A percentile compares a stretch with the other conserved stretches of the same genome.
Conservation (phyloP, 768 basidiomycete genomes). For the Dictyophora rubrovolvata region DNA sequence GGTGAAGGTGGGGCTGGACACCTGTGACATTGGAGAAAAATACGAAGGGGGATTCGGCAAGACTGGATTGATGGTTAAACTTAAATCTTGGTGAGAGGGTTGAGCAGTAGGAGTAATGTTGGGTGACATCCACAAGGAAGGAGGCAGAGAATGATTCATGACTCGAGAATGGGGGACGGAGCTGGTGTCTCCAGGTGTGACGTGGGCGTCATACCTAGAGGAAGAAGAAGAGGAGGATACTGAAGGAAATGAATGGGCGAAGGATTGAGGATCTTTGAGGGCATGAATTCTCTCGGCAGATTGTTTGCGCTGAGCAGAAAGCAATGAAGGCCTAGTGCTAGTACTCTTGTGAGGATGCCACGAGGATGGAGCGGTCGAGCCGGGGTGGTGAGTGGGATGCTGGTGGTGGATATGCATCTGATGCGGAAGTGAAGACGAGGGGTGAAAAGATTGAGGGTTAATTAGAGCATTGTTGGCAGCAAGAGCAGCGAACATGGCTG, state of each 20-base stretch:
- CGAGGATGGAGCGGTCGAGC: neutral
- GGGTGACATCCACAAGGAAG: constrained; percentile 81
- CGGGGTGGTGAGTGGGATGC: neutral
- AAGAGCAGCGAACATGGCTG: constrained; percentile 49
- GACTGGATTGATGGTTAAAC: constrained; percentile 14
- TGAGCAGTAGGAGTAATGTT: constrained; percentile 29
- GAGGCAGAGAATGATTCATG: constrained; percentile 38
- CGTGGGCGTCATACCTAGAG: neutral
- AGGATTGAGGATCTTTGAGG: neutral
- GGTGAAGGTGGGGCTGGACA: constrained; percentile 22
- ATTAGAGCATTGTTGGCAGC: constrained; percentile 49
- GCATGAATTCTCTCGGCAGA: neutral
- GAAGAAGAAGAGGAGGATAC: neutral
- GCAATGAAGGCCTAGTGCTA: neutral
- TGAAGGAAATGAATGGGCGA: neutral
- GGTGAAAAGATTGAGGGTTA: neutral
- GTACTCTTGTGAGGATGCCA: neutral
- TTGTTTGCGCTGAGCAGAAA: neutral
- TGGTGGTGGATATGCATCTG: neutral
- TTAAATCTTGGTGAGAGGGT: neutral
- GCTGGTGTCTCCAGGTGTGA: neutral
- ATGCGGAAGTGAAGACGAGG: neutral
- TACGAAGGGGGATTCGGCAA: constrained; percentile 18
- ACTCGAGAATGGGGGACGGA: neutral
- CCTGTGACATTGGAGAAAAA: constrained; percentile 33